Evolutionary conservation across 2,329 filamentous ascomycete genomes (phyloP), one percentile per base, ranked within the genome.

Genomic region (Cladosporium cucumerinum): DNA sequence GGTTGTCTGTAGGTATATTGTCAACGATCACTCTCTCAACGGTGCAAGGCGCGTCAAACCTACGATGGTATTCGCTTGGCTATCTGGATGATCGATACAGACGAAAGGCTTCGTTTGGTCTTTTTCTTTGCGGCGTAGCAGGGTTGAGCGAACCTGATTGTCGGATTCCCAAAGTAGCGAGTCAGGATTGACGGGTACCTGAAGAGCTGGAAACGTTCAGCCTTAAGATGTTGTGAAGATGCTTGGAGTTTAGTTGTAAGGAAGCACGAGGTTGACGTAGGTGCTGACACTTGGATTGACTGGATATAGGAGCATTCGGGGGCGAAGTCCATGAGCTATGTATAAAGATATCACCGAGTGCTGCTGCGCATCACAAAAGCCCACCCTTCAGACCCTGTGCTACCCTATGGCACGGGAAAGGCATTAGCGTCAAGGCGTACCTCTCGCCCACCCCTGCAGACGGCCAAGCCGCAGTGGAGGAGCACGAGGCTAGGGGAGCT

Each of bases 401-500:
- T 54, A 49, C 60, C 60, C 60, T 62, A 62, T 55, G 60, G 60
- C 25, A 49, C 59, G 59, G 46, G 49, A 51, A 16, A 39, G 48
- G 34, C 60, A 55, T 54, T 62, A 62, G 60, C 60, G 60, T 62
- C 60, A 28, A 55, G 60, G 60, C 60, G 60, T 62, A 39, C 60
- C 60, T 62, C 39, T 62, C 32, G 34, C n/a, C n/a, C 54, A 55
- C 60, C 60, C 60, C 60, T 62, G 60, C 60, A 62, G 60, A 62
- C 60, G 60, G 60, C 46, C 60, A 62, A 62, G 60, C 60, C 60
- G 60, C 60, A 61, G 46, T 48, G 58, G 60, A 62, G 48, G 60
- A 62, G 60, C 60, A 55, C 60, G 49, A 62, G 60, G 60, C 60
- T 62, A 62, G 43, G 60, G 18, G 30, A 39, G 60, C 60, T 54